Conservation (phyloP, 2,329 filamentous ascomycete species). For the Aciculosporium take region DNA sequence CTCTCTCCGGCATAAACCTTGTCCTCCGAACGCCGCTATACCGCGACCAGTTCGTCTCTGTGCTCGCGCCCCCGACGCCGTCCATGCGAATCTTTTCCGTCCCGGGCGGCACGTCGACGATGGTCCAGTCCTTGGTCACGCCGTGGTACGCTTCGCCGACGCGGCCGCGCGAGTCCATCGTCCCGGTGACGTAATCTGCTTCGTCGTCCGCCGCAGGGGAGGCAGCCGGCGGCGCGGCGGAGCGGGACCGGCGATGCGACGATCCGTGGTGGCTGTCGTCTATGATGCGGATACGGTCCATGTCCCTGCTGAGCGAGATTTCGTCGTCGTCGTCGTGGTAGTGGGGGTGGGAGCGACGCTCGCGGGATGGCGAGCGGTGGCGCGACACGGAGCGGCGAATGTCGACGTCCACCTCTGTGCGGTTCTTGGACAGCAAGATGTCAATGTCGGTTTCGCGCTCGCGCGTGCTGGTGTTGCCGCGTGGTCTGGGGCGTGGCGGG, state of each 20-base stretch:
- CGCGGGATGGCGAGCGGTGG: conserved; percentile 20
- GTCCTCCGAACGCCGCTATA: conserved; percentile 66
- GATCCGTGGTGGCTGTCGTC: conserved; percentile 24
- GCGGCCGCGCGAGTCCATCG: conserved; percentile 45
- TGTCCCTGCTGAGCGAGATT: conserved; percentile 46
- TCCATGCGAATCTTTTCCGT: conserved; percentile 75
- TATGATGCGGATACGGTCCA: conserved; percentile 31
- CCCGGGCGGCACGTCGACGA: conserved; percentile 73
- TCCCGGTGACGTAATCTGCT: conserved; percentile 43
- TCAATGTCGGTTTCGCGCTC: conserved; percentile 41
- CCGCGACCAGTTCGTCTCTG: conserved; percentile 65
- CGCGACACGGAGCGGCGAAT: conserved; percentile 28
- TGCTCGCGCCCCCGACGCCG: conserved; percentile 56
- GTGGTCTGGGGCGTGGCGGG: conserved; percentile 31
- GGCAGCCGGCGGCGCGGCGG: conserved; percentile 32
- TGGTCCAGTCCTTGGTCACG: conserved; percentile 62
- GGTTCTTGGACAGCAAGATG: conserved; percentile 38
- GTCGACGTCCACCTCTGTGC: conserved; percentile 47
- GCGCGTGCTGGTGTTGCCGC: conserved; percentile 20
- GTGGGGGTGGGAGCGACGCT: conserved; percentile 26
- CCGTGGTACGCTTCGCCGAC: conserved; percentile 63
- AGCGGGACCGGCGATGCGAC: conserved; percentile 35
- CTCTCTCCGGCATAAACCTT: conserved; percentile 58
- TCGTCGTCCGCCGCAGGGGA: conserved; percentile 40
- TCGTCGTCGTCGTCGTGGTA: conserved; percentile 58